Base-by-base conservation (phyloP, 1,284 basidiomycete genomes). In the Ustilago loliicola region DNA sequence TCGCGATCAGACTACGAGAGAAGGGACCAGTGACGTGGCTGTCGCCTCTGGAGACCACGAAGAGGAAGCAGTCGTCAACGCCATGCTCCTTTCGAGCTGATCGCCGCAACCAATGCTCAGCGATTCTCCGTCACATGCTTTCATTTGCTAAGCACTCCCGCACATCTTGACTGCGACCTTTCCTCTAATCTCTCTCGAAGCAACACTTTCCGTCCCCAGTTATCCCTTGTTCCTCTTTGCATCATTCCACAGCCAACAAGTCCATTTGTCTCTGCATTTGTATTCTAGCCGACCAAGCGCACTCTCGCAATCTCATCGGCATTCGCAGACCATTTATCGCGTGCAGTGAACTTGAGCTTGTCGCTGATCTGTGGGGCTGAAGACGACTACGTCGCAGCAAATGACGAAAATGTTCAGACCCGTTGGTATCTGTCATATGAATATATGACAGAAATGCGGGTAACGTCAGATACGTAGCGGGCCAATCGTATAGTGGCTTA, bases 401-500 rank as follows among this genome's bases (percentile, higher is more conserved):
- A 1, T 10, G 15, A 10, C 2, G 34, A 36, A 36, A 36, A 36
- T 15, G 4, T 36, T 36, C n/a, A n/a, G n/a, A n/a, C n/a, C n/a
- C n/a, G n/a, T n/a, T n/a, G n/a, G n/a, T n/a, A 17, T 40, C 0
- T 32, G 1, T 1, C 2, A n/a, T 27, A 21, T 23, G 5, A 7
- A 53, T 53, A 30, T n/a, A 34, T 34, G n/a, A 34, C 2, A 0
- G 2, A 17, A 32, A 7, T 45, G 11, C 8, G 19, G 8, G 0
- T 3, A 10, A 17, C 1, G 21, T 4, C 27, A 17, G 2, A 40
- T 45, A 55, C 13, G 50, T 29, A 38, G 47, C 10, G 62, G 75
- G 69, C 72, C 66, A 76, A 76, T 71, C 68, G 72, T 70, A 72
- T 78, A 75, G 70, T 72, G 65, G 75, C 75, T 77, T 77, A 77